Evolutionary conservation across 331 rosid genomes (phyloP).

Genomic region (Dryas integrifolia): DNA sequence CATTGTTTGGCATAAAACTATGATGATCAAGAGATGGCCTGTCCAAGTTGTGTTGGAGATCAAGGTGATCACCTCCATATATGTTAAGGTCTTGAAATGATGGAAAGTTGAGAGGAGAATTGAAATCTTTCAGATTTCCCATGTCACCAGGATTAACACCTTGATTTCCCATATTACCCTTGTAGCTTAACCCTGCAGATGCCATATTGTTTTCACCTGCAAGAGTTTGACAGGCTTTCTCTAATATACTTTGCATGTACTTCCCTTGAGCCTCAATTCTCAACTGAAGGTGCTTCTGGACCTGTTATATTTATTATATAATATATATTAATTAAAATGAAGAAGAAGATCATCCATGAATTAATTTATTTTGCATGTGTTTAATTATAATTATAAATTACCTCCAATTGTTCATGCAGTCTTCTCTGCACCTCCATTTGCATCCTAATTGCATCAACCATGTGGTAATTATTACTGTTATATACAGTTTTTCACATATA

Average conservation of each 20-base stretch:
- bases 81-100: constrained; percentile 87
- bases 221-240: constrained; percentile 97
- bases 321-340: constrained; percentile 3
- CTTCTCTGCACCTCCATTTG: constrained; percentile 99
- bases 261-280: constrained; percentile 99
- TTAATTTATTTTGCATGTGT: background rate
- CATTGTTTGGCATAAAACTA: constrained; percentile 46
- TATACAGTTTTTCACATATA: constrained; percentile 40
- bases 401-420: constrained; percentile 95
- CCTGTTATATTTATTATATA: constrained; percentile 43
- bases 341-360: constrained; percentile 1
- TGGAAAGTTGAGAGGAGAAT: constrained; percentile 64
- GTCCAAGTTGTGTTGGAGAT: constrained; percentile 60
- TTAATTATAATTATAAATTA: constrained; percentile 12
- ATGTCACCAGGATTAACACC: constrained; percentile 43
- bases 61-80: constrained; percentile 69
- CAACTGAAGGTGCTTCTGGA: constrained; percentile 88
- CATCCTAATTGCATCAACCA: constrained; percentile 87
- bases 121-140: constrained; percentile 66
- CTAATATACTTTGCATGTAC: constrained; percentile 98
- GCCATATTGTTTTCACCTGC: constrained; percentile 87
- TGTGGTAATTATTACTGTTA: constrained; percentile 50
- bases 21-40: constrained; percentile 51
- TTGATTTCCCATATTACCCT: constrained; percentile 50
- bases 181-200: constrained; percentile 48